Conservation (phyloP, 2,329 filamentous ascomycete genomes). For the Alternaria brassicae region DNA sequence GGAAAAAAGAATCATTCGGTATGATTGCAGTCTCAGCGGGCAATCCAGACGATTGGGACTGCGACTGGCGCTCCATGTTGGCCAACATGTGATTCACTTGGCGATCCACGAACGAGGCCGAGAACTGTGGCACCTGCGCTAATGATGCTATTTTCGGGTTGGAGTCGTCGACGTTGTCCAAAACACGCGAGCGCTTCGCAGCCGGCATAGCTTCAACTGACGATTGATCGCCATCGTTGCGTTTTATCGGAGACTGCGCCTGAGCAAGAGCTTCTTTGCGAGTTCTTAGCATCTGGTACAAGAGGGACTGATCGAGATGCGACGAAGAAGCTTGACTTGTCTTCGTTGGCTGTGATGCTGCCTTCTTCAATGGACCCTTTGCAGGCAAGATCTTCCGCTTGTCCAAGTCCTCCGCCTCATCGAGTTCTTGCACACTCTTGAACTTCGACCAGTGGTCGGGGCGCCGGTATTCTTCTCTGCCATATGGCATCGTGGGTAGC, state of each 20-base stretch:
- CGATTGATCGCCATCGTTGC: not conserved
- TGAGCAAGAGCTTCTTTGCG: conserved; percentile 5
- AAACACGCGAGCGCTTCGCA: not conserved
- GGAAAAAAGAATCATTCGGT: not conserved
- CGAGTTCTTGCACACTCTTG: conserved; percentile 18
- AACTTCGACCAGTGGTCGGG: conserved; percentile 24
- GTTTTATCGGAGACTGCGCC: conserved; percentile 7
- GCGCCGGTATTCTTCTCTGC: conserved; percentile 6
- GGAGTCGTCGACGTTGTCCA: too few relatives aligned
- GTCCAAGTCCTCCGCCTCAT: conserved; percentile 2
- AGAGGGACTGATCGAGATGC: not conserved
- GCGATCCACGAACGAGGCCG: not conserved
- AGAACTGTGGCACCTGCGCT: not conserved
- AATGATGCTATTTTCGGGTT: not conserved
- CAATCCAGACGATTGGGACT: not conserved
- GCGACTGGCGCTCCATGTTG: not conserved
- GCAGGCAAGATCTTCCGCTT: conserved; percentile 7
- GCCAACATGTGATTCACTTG: not conserved
- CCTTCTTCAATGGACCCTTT: not conserved
- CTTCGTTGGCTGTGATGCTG: not conserved
- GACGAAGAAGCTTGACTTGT: not conserved
- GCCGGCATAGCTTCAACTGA: not conserved
- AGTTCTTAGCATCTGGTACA: not conserved
- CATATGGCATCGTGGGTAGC: conserved; percentile 9
- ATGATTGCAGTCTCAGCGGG: not conserved